These are phyloP conservation scores for Plantago major DNA, from an alignment of 257 asterid species.

Conservation along the genomic window DNA sequence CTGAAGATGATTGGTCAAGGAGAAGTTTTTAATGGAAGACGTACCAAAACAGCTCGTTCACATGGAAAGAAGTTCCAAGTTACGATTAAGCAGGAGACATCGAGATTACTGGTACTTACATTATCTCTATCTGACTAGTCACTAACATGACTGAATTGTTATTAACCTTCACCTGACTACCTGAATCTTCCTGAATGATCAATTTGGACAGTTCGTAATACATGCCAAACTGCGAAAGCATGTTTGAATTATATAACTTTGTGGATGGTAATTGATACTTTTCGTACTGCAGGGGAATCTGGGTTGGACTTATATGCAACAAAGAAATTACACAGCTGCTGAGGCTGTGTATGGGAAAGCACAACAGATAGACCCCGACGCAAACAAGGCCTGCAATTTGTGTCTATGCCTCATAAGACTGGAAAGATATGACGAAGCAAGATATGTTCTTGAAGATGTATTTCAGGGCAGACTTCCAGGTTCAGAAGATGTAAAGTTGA, in stretches of 20 bases:
- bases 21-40: constrained; percentile 81
- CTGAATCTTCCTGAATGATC: neutral
- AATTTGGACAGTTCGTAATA: neutral
- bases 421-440: constrained; percentile 55
- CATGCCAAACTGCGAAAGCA: too few species aligned
- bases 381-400: constrained; percentile 81
- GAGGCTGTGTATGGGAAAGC: constrained; percentile 70
- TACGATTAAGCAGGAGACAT: constrained; percentile 76
- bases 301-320: constrained; percentile 97
- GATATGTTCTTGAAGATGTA: constrained; percentile 51
- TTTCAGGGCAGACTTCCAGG: constrained; percentile 45
- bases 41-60: constrained; percentile 88
- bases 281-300: constrained; percentile 59
- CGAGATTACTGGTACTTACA: constrained; percentile 64
- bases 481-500: constrained; percentile 53
- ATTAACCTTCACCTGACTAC: neutral
- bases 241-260: neutral
- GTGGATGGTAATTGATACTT: neutral
- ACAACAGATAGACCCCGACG: constrained; percentile 72
- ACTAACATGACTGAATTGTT: neutral
- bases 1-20: constrained; percentile 65
- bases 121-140: constrained; percentile 5
- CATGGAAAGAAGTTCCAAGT: constrained; percentile 94
- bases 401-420: constrained; percentile 65
- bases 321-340: constrained; percentile 53